phyloP scores from a whole-genome alignment of 176 grass and related monocot species.

The Poa annua region DNA sequence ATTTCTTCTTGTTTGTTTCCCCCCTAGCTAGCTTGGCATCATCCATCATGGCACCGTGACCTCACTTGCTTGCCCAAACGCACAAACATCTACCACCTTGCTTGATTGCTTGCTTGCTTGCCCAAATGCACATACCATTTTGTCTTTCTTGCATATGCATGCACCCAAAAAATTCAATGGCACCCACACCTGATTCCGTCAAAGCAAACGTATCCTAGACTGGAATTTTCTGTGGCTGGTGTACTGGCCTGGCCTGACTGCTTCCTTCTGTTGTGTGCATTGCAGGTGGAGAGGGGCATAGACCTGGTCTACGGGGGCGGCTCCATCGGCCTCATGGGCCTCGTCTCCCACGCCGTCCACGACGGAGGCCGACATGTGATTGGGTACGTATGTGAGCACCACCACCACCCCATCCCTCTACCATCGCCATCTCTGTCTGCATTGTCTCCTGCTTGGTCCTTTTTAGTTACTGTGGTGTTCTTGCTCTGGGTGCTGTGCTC shows the following conservation, averaged over 20 bases:
- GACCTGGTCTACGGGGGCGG: slow-evolving; percentile 99
- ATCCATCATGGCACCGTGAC: slow-evolving; percentile 32
- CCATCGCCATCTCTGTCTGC: background rate
- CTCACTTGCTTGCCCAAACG: slow-evolving; percentile 42
- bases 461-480: background rate
- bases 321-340: slow-evolving; percentile 94
- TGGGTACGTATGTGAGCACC: slow-evolving; percentile 45
- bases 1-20: background rate
- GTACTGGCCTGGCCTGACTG: background rate
- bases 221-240: slow-evolving; percentile 18
- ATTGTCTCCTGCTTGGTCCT: slow-evolving; percentile 7
- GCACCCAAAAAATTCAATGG: background rate
- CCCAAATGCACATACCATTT: background rate
- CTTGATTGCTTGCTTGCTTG: background rate
- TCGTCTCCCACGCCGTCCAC: slow-evolving; percentile 90
- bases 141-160: slow-evolving; percentile 33
- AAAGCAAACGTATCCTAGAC: background rate
- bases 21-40: background rate
- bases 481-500: slow-evolving; percentile 43
- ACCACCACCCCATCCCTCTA: slow-evolving; percentile 11
- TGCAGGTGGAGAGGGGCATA: slow-evolving; percentile 95
- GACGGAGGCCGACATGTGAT: slow-evolving; percentile 95
- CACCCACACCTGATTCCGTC: background rate
- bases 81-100: background rate
- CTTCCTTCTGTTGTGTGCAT: background rate